A percentile compares a stretch with the other conserved stretches of the same genome.
These are phyloP conservation scores for Entamoeba moshkovskii DNA, from an alignment of 208 protist genomes.

Conservation along the genomic window DNA sequence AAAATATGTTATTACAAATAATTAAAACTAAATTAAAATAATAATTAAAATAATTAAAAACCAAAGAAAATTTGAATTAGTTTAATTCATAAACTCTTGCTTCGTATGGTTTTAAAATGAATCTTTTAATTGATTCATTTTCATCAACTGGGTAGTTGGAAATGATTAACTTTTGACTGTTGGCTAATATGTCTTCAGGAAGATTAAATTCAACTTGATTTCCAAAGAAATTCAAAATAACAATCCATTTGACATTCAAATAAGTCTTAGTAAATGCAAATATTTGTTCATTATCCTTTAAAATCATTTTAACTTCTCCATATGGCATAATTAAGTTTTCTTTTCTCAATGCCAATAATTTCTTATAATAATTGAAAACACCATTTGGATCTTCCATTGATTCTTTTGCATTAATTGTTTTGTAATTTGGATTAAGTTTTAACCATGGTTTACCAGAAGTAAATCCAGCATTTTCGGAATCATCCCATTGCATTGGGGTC, in stretches of 20 bases:
- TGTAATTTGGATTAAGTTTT: neutral
- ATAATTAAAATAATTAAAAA: too few relatives aligned
- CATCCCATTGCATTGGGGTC: neutral
- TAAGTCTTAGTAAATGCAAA: neutral
- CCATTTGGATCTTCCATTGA: neutral
- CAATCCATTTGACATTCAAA: neutral
- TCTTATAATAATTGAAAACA: neutral
- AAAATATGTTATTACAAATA: neutral
- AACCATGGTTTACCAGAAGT: neutral
- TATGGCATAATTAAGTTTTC: neutral
- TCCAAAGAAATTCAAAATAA: neutral
- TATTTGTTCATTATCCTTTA: neutral
- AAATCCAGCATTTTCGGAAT: neutral
- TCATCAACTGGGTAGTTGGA: neutral
- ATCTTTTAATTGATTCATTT: neutral
- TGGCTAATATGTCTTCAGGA: neutral
- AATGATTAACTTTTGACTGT: neutral
- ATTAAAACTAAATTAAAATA: too few relatives aligned
- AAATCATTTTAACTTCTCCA: neutral
- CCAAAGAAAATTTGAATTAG: too few relatives aligned
- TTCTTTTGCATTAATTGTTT: neutral
- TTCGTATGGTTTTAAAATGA: neutral
- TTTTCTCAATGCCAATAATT: neutral
- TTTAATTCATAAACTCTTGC: neutral
- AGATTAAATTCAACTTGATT: neutral